phyloP scores from a whole-genome alignment of 2,329 filamentous ascomycete genomes.

The Diaporthe australafricana region DNA sequence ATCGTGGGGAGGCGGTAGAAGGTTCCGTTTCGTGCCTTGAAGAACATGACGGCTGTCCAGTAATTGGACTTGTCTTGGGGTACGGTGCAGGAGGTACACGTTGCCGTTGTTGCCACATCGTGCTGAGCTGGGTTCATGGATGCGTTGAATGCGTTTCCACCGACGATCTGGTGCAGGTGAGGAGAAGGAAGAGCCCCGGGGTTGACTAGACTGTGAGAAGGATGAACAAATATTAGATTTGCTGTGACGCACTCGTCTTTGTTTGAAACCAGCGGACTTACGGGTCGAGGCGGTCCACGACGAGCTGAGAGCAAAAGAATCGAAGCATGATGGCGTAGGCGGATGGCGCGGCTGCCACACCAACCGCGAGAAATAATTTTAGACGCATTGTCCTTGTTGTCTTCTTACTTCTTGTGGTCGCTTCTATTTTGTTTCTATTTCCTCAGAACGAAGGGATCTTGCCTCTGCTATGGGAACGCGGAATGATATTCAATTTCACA shows the following conservation, averaged over 20 bases:
- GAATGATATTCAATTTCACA: not conserved
- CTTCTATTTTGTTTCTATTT: not conserved
- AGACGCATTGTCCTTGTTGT: not conserved
- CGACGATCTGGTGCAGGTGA: slow-evolving; percentile 28
- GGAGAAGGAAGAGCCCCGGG: not conserved
- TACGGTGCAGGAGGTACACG: slow-evolving; percentile 41
- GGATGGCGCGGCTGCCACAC: not conserved
- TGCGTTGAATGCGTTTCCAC: slow-evolving; percentile 26
- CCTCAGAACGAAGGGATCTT: not conserved
- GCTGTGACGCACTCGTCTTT: not conserved
- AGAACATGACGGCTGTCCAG: slow-evolving; percentile 28
- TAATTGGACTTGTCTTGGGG: slow-evolving; percentile 29
- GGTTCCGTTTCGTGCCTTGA: slow-evolving; percentile 27
- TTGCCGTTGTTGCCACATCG: slow-evolving; percentile 31
- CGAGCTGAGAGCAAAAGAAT: slow-evolving; percentile 40
- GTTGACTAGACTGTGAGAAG: slow-evolving; percentile 28
- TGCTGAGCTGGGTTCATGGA: slow-evolving; percentile 10
- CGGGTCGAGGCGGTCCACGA: slow-evolving; percentile 43
- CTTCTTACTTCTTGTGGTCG: rapidly evolving
- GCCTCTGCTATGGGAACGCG: not conserved
- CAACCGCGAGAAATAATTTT: not conserved
- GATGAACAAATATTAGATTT: not conserved
- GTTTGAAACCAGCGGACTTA: not conserved
- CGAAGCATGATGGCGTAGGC: not conserved
- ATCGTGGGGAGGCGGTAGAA: slow-evolving; percentile 30